Conservation (phyloP, 805 yeast genomes). For the Candida caryicola region DNA sequence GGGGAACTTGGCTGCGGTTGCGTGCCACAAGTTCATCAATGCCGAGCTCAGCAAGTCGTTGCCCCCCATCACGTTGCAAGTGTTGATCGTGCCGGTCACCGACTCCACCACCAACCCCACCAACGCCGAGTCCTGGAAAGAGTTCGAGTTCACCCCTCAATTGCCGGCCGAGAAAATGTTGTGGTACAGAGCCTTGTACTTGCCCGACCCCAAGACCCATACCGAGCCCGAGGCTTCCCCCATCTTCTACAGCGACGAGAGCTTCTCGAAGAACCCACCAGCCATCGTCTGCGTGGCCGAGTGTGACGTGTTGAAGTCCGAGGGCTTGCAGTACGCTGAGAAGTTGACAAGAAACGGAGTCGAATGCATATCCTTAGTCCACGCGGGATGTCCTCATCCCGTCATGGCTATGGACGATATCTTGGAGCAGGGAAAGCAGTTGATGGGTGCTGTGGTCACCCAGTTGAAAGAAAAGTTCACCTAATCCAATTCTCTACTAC, state of each 20-base stretch:
- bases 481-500: too few relatives aligned
- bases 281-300: conserved; percentile 42
- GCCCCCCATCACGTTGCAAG: conserved; percentile 38
- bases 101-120: conserved; percentile 41
- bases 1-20: conserved; percentile 38
- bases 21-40: conserved; percentile 30
- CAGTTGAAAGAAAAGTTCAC: conserved; percentile 20
- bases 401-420: conserved; percentile 47
- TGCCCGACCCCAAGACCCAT: conserved; percentile 30
- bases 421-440: conserved; percentile 30
- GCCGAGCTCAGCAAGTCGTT: conserved; percentile 18
- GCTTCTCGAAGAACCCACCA: conserved; percentile 40
- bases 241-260: conserved; percentile 36
- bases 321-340: conserved; percentile 41
- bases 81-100: conserved; percentile 44
- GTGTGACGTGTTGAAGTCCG: conserved; percentile 44
- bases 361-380: conserved; percentile 28
- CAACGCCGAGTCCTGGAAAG: conserved; percentile 36
- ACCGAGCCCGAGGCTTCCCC: conserved; percentile 40
- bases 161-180: conserved; percentile 45
- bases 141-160: conserved; percentile 39
- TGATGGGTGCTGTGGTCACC: conserved; percentile 28
- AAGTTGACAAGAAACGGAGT: conserved; percentile 39
- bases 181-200: conserved; percentile 43
- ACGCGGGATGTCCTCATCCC: conserved; percentile 47